Evolutionary conservation across 2,329 filamentous ascomycete genomes (phyloP).

Genomic region (Verticillium klebahnii): DNA sequence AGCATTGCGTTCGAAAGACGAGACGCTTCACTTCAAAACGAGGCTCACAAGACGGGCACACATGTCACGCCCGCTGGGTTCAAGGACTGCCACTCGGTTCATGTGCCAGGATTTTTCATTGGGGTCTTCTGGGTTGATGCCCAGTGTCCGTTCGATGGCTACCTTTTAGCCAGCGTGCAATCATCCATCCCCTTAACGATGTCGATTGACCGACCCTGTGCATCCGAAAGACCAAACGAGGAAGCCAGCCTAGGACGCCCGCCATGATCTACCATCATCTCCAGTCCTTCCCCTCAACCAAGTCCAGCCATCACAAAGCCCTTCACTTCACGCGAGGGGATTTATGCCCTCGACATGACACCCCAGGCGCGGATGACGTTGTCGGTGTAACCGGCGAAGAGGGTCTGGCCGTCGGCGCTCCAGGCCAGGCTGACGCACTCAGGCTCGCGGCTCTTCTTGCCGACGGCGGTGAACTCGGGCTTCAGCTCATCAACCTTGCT

Average conservation of each 20-base stretch:
- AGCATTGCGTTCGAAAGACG: too few species aligned
- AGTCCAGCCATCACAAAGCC: slow-evolving; percentile 10
- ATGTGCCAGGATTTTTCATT: slow-evolving; percentile 20
- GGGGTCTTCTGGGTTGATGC: slow-evolving; percentile 31
- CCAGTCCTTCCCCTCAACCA: slow-evolving; percentile 10
- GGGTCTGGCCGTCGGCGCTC: slow-evolving; percentile 96
- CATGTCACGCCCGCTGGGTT: background rate
- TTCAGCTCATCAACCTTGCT: slow-evolving; percentile 99
- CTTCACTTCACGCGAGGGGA: slow-evolving; percentile 10
- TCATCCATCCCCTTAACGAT: slow-evolving; percentile 15
- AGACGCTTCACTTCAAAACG: background rate
- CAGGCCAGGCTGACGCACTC: slow-evolving; percentile 97
- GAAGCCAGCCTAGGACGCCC: slow-evolving; percentile 43
- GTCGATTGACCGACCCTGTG: slow-evolving; percentile 22
- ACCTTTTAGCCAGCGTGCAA: slow-evolving; percentile 28
- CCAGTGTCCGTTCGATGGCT: slow-evolving; percentile 33
- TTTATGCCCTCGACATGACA: slow-evolving; percentile 90
- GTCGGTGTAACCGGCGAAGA: slow-evolving; percentile 99
- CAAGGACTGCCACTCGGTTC: background rate
- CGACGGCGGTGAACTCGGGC: slow-evolving; percentile 91
- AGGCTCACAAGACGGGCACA: background rate
- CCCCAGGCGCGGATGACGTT: slow-evolving; percentile 98
- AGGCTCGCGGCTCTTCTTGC: slow-evolving; percentile 98
- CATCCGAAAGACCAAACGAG: slow-evolving; percentile 40
- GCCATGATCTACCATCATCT: slow-evolving; percentile 36